These are phyloP conservation scores for Corymbia calophylla DNA, from an alignment of 441 rosid genomes.

Conservation along the genomic window DNA sequence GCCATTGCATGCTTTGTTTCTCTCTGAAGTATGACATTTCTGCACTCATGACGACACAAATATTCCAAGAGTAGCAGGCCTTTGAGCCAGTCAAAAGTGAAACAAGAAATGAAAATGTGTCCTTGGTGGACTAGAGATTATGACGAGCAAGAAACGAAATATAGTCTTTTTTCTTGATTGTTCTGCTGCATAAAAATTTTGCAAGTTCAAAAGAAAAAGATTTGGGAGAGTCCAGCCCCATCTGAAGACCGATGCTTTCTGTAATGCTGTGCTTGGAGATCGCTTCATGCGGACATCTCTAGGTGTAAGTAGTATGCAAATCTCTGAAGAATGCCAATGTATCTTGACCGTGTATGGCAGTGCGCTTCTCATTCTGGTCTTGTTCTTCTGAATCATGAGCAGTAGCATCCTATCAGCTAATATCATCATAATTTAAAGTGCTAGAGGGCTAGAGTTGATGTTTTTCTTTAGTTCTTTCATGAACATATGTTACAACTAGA, in stretches of 20 bases:
- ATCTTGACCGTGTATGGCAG: constrained; percentile 23
- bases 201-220: constrained; percentile 81
- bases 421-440: neutral
- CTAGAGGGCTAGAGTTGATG: neutral
- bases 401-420: neutral
- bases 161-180: neutral
- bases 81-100: neutral
- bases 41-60: neutral
- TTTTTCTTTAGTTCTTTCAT: neutral
- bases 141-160: neutral
- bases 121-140: neutral
- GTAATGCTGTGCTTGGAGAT: constrained; percentile 45
- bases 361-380: neutral
- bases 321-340: constrained; percentile 64
- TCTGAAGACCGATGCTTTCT: constrained; percentile 62
- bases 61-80: neutral
- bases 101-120: neutral
- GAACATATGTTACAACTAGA: neutral
- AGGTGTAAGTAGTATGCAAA: constrained; percentile 43
- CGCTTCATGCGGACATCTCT: constrained; percentile 62
- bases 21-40: neutral
- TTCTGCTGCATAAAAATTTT: neutral
- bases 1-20: neutral
- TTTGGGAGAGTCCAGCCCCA: constrained; percentile 89
- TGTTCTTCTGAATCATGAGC: neutral